phyloP scores from a whole-genome alignment of 176 grass and related monocot genomes.

The Zoysia japonica region DNA sequence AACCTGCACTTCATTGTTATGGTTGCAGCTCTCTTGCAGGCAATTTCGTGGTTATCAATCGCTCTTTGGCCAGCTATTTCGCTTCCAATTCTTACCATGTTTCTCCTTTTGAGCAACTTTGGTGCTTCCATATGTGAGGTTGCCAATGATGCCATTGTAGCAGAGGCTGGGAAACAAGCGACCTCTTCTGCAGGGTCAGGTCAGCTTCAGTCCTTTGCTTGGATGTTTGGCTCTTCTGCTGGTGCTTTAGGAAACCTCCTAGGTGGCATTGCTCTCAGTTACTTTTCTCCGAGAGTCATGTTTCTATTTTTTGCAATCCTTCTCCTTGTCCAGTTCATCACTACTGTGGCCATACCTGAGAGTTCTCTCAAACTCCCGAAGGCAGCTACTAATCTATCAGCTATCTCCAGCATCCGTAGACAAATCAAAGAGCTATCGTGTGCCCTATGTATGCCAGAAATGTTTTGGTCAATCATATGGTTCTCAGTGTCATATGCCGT shows the following conservation, averaged over 20 bases:
- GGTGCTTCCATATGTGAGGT: constrained; percentile 96
- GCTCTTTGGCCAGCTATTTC: constrained; percentile 69
- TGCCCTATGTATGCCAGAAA: constrained; percentile 68
- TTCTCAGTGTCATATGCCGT: constrained; percentile 76
- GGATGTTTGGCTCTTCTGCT: constrained; percentile 78
- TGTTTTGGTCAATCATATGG: constrained; percentile 66
- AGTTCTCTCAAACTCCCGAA: constrained; percentile 80
- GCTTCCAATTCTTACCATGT: constrained; percentile 59
- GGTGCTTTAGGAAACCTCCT: constrained; percentile 87
- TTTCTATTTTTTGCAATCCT: constrained; percentile 78
- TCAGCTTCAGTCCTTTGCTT: constrained; percentile 90
- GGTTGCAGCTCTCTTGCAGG: constrained; percentile 86
- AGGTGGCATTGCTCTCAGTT: constrained; percentile 77
- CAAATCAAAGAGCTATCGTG: constrained; percentile 71
- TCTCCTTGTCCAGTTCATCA: constrained; percentile 68
- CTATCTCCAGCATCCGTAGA: constrained; percentile 53
- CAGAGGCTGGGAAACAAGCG: constrained; percentile 66
- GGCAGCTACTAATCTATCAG: constrained; percentile 45
- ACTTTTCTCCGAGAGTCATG: constrained; percentile 68
- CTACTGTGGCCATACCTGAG: constrained; percentile 68
- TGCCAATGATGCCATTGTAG: constrained; percentile 96
- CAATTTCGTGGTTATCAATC: constrained; percentile 87
- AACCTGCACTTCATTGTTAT: constrained; percentile 42
- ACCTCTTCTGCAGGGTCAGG: constrained; percentile 55
- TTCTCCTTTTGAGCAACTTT: constrained; percentile 96